Evolutionary conservation across 306 rosid genomes (phyloP), one percentile per base, ranked within the genome.

Genomic region (Gillenia trifoliata): DNA sequence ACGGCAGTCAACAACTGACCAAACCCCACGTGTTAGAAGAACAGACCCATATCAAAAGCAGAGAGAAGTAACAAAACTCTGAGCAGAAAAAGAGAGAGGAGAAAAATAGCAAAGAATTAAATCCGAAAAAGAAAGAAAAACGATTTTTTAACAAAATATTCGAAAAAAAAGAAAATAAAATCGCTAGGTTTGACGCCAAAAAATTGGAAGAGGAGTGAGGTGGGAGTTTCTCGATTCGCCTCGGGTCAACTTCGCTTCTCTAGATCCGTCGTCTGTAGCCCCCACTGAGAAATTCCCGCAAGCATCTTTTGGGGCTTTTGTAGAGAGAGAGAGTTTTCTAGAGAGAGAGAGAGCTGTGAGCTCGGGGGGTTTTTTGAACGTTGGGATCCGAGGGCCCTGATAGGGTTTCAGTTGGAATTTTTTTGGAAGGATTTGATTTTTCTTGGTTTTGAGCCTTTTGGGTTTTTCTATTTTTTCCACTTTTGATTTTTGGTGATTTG

Each of bases 321-420:
- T 66, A 22, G 87, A 86, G 84, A 81, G 90, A 85, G 90, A 82
- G 57, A 83, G 64, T 66, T 67, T 17, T 34, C 73, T 31, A 82
- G 40, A 62, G 64, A 55, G n/a, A n/a, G n/a, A n/a, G n/a, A 52
- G 65, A 23, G 76, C 5, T 70, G 66, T 61, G 82, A 45, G 77
- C 68, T 66, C 66, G 30, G 59, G 71, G 71, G 63, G 67, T 15
- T 74, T 85, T 93, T 89, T 81, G 86, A 93, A 89, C 87, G 85
- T 89, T 91, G 91, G 86, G 90, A 93, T 91, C 96, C 77, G 94
- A 87, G 88, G 90, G 90, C 82, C 81, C 85, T 64, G 63, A 79
- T 77, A 75, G 90, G 78, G 78, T 49, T 68, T 85, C 81, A 83
- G 75, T 70, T 82, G 79, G 87, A 83, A 70, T 84, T 86, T 80